Evolutionary conservation across 768 basidiomycete species (phyloP).

Genomic region (Rhodotorula diobovata): DNA sequence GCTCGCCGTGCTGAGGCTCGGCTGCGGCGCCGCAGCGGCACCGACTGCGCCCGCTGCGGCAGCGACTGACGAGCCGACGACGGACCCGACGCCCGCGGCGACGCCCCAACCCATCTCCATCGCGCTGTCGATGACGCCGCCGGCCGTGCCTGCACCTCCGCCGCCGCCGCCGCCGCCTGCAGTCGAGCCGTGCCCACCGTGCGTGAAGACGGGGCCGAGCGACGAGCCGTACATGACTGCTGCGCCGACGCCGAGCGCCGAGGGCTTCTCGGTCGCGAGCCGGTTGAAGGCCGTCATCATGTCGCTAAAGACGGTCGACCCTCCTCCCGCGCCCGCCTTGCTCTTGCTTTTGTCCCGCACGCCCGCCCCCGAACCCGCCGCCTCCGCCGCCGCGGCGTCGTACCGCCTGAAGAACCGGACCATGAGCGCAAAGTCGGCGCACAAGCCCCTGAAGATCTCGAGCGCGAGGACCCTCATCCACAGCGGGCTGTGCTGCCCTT

Average conservation of each 20-base stretch:
- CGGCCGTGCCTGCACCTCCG: no score
- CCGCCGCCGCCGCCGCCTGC: neutral
- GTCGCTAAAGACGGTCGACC: slow-evolving; percentile 60
- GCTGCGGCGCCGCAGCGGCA: slow-evolving; percentile 68
- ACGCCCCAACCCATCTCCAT: slow-evolving; percentile 36
- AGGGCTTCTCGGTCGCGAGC: slow-evolving; percentile 81
- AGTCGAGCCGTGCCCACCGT: neutral
- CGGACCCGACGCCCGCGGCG: slow-evolving; percentile 23
- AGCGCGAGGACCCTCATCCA: slow-evolving; percentile 90
- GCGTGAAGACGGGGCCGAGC: slow-evolving; percentile 47
- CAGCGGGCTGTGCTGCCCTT: slow-evolving; percentile 51
- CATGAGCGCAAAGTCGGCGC: slow-evolving; percentile 72
- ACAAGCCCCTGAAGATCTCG: slow-evolving; percentile 85
- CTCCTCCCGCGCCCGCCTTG: slow-evolving; percentile 44
- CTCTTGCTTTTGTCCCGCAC: neutral
- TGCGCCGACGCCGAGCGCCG: slow-evolving; percentile 65
- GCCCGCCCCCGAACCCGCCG: neutral
- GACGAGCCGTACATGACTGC: slow-evolving; percentile 79
- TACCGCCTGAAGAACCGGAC: slow-evolving; percentile 74
- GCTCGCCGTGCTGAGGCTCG: neutral
- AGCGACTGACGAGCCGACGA: slow-evolving; percentile 25
- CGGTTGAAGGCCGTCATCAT: slow-evolving; percentile 79
- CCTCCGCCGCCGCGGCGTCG: slow-evolving; percentile 48
- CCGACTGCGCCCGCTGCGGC: slow-evolving; percentile 39
- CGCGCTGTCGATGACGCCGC: slow-evolving; percentile 32